These are phyloP conservation scores for Peronospora farinosa DNA, from an alignment of 352 stramenopile species.

Conservation along the genomic window DNA sequence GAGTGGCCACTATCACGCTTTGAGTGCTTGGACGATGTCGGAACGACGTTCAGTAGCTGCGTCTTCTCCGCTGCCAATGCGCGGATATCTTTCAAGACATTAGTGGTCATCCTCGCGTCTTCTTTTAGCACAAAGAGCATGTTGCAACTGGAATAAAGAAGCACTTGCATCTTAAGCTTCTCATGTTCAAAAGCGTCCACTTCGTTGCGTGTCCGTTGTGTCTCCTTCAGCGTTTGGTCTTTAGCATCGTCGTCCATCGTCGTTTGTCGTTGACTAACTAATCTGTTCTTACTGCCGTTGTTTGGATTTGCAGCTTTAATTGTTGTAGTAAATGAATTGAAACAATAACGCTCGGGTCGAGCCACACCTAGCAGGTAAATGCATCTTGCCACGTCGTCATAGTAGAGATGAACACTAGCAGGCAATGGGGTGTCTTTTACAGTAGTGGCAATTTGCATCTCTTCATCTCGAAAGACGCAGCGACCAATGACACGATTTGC, in stretches of 20 bases:
- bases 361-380: slow-evolving; percentile 52
- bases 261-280: slow-evolving; percentile 5
- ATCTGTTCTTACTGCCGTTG: slow-evolving; percentile 12
- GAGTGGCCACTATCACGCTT: slow-evolving; percentile 25
- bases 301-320: slow-evolving; percentile 6
- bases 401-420: slow-evolving; percentile 53
- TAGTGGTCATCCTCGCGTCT: slow-evolving; percentile 32
- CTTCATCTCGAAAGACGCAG: slow-evolving; percentile 36
- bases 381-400: slow-evolving; percentile 39
- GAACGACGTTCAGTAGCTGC: slow-evolving; percentile 35
- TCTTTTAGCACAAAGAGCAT: slow-evolving; percentile 51
- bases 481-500: slow-evolving; percentile 60
- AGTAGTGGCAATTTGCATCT: slow-evolving; percentile 22
- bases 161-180: slow-evolving; percentile 57
- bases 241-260: slow-evolving; percentile 3
- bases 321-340: slow-evolving; percentile 10
- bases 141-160: slow-evolving; percentile 56
- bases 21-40: slow-evolving; percentile 30
- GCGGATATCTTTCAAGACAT: slow-evolving; percentile 44
- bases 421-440: slow-evolving; percentile 22
- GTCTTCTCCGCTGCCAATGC: slow-evolving; percentile 49
- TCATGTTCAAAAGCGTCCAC: slow-evolving; percentile 35
- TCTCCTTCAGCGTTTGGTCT: slow-evolving; percentile 14
- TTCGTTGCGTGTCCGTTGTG: slow-evolving; percentile 12
- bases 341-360: slow-evolving; percentile 35